A percentile compares a stretch with the other conserved stretches of the same genome.
Conservation (phyloP, 306 rosid species). For the Cicer chorassanicum region DNA sequence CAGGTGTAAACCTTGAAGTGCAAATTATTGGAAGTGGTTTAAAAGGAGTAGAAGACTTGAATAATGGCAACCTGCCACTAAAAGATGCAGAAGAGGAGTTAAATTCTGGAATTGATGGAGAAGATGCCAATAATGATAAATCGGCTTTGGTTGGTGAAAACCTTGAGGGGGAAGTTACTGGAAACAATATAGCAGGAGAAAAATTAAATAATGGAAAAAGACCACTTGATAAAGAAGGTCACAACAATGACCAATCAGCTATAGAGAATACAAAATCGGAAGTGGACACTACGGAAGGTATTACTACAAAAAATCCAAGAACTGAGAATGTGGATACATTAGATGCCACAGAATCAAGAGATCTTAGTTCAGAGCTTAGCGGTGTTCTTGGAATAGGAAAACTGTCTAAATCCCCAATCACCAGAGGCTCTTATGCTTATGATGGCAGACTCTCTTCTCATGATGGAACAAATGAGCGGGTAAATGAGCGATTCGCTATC, state of each 20-base stretch:
- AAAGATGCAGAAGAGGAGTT: constrained; percentile 33
- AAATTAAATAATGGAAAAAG: constrained; percentile 31
- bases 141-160: constrained; percentile 9
- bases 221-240: constrained; percentile 31
- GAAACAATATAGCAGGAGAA: constrained; percentile 39
- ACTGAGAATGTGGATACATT: constrained; percentile 41
- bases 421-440: constrained; percentile 55
- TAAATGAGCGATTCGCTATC: not conserved
- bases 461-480: constrained; percentile 58
- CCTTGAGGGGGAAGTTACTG: constrained; percentile 26
- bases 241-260: constrained; percentile 39
- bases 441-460: constrained; percentile 66
- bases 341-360: constrained; percentile 41
- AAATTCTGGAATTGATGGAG: constrained; percentile 11
- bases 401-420: constrained; percentile 51
- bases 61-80: constrained; percentile 3
- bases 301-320: constrained; percentile 51
- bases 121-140: constrained; percentile 19
- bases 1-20: constrained; percentile 44
- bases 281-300: constrained; percentile 39
- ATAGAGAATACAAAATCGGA: constrained; percentile 47
- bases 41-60: constrained; percentile 30
- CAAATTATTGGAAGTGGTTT: constrained; percentile 40
- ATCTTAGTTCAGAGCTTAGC: constrained; percentile 55
- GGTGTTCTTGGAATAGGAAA: constrained; percentile 44